phyloP scores from a whole-genome alignment of 495 filamentous ascomycete genomes.

The Aspergillus bridgeri region DNA sequence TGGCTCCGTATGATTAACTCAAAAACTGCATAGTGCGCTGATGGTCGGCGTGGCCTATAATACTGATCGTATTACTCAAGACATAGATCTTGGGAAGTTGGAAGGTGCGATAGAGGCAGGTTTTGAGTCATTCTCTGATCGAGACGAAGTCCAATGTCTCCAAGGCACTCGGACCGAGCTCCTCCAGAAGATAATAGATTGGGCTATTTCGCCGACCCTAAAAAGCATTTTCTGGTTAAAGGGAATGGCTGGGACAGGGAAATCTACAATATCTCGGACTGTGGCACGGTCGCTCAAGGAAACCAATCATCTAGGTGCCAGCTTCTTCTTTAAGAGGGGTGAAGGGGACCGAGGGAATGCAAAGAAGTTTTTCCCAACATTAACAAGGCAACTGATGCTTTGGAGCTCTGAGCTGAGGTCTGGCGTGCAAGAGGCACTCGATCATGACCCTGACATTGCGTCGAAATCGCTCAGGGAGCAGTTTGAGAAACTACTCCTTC shows the following conservation, averaged over 20 bases:
- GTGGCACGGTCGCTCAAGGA: conserved; percentile 20
- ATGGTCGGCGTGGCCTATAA: conserved; percentile 11
- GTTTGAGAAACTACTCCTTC: conserved; percentile 47
- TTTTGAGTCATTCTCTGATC: too few relatives aligned
- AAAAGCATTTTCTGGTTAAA: conserved; percentile 41
- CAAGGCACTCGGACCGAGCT: too few relatives aligned
- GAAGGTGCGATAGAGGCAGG: conserved; percentile 39
- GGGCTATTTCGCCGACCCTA: too few relatives aligned
- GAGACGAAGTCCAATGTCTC: too few relatives aligned
- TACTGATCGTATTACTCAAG: too few relatives aligned
- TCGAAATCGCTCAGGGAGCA: too few relatives aligned
- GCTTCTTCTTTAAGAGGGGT: conserved; percentile 53
- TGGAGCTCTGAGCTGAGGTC: conserved; percentile 21
- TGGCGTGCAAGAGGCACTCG: too few relatives aligned
- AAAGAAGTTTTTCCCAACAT: conserved; percentile 41
- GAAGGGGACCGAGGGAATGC: conserved; percentile 40
- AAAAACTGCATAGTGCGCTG: conserved; percentile 17
- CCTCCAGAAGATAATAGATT: too few relatives aligned
- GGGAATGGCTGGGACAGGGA: conserved; percentile 43
- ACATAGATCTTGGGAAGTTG: conserved; percentile 1
- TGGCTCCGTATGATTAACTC: conserved; percentile 17
- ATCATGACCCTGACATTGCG: too few relatives aligned
- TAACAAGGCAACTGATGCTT: conserved; percentile 38
- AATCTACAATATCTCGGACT: conserved; percentile 42
- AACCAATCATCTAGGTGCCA: conserved; percentile 24